Evolutionary conservation across 805 yeast genomes (phyloP), one percentile per base, ranked within the genome.

Genomic region (Yarrowia bubula): DNA sequence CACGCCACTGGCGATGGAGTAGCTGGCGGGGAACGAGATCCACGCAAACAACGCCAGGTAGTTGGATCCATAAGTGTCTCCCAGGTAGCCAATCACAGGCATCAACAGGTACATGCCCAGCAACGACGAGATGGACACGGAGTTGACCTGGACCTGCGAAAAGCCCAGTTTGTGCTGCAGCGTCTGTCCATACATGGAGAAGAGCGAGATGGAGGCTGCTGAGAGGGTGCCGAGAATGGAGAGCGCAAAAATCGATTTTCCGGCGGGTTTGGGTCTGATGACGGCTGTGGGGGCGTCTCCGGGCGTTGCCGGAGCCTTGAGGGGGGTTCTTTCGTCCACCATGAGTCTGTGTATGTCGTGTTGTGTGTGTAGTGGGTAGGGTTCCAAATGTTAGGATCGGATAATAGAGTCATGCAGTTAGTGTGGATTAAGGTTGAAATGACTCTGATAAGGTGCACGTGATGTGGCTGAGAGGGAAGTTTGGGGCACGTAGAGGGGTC

Each of bases 21-120:
- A 92, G 17, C 91, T 87, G 0, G 95, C 92, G 6, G 85, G 79
- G 70, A 88, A 88, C 32, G 87, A 77, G 61, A 83, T 66, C 47
- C 86, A 75, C 4, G 92, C 83, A 17, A 89, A 70, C 32, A 86
- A 69, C 4, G 92, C 86, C 47, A 92, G 74, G 14, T 88, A 72
- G 10, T 88, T 88, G 1, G 96, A 92, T 0, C 97, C 96, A 71
- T 88, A 89, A n/a, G 86, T 79, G 73, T 92, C 97, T 2, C 95
- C 92, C 58, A 90, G 76, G 68, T 88, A 84, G 0, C 98, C 98
- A 47, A 92, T 75, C 0, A 87, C 71, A 0, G 98, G 98, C 7
- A 93, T 84, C 9, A 93, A 86, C 62, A 91, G 74, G 73, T 93
- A 95, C 84, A 90, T 85, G 1, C 98, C 98, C 66, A 89, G 74